A percentile compares a stretch with the other conserved stretches of the same genome.
phyloP scores from a whole-genome alignment of 192 early-diverging fungal species.

The Entomortierella beljakovae region DNA sequence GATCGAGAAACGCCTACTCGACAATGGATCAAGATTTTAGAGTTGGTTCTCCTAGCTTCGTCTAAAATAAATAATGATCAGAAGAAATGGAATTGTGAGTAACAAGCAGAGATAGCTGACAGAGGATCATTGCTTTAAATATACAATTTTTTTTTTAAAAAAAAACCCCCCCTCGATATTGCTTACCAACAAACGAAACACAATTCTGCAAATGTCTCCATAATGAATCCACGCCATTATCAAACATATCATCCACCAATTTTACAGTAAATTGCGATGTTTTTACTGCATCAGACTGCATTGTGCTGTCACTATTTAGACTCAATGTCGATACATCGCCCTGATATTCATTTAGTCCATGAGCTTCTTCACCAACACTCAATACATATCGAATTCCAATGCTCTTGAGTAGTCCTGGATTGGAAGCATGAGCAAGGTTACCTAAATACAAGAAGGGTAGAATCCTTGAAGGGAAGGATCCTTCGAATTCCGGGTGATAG shows the following conservation, averaged over 20 bases:
- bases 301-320: not conserved
- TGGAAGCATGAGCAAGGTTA: slow-evolving; percentile 73
- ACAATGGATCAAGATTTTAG: slow-evolving; percentile 65
- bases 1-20: slow-evolving; percentile 70
- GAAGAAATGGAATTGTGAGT: not conserved
- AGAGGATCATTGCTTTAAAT: not conserved
- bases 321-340: not conserved
- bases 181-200: slow-evolving; percentile 65
- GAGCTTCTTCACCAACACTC: slow-evolving; percentile 68
- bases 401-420: slow-evolving; percentile 62
- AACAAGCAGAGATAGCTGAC: slow-evolving; percentile 5
- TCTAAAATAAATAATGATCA: slow-evolving; percentile 47
- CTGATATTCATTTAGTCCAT: slow-evolving; percentile 30
- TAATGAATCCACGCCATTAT: slow-evolving; percentile 70
- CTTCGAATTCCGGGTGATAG: slow-evolving; percentile 65
- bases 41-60: slow-evolving; percentile 53
- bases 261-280: slow-evolving; percentile 53
- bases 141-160: not conserved
- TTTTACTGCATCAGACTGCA: not conserved
- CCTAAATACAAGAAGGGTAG: slow-evolving; percentile 69
- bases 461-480: slow-evolving; percentile 70
- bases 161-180: not conserved
- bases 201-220: slow-evolving; percentile 60
- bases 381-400: slow-evolving; percentile 67
- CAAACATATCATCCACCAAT: slow-evolving; percentile 67